Base-by-base conservation (phyloP, 495 filamentous ascomycete genomes). In the Xylaria telfairii region DNA sequence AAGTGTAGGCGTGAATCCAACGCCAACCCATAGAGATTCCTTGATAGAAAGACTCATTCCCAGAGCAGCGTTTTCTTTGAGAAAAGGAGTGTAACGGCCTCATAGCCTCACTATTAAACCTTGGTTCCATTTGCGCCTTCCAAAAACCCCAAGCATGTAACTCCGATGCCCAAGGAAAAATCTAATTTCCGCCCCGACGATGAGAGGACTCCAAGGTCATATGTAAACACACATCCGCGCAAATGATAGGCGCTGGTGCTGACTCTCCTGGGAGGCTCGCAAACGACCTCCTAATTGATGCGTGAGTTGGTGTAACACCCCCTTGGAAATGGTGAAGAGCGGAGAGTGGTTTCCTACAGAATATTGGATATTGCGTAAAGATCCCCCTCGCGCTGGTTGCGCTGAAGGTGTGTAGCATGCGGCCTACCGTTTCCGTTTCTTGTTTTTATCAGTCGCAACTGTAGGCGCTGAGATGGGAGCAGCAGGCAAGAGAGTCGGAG, bases 381-480 rank as follows among this genome's bases (percentile, higher is more conserved):
- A 49, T 46, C 28, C 44, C 21, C 15, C 67, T 54, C 13, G 19
- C 57, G 9, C 42, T 30, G 6, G 24, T 65, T 30, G 62, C 42
- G 39, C 32, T 59, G 59, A 49, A 62, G 69, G 37, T 44, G 13
- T 53, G 61, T 26, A 34, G 66, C 67, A 72, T 66, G 34, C 65
- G 42, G 67, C 53, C 76, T 82, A 85, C 76, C 83, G 76, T 79
- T 85, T 86, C 37, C 84, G 81, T 76, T 86, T 86, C 76, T 84
- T 86, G 66, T 73, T 79, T 62, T 85, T 85, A 65, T 85, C 83
- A 32, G 75, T 67, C 46, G 67, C 71, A 63, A 70, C 60, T 15
- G 71, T 49, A 13, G 77, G 74, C 4, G 71, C 66, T 12, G 76
- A 71, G 42, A 83, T 82, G 13, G 81, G 80, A 19, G 82, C 81